Evolutionary conservation across 2,329 filamentous ascomycete genomes (phyloP), one percentile per base, ranked within the genome.

Genomic region (Saccharata proteae): DNA sequence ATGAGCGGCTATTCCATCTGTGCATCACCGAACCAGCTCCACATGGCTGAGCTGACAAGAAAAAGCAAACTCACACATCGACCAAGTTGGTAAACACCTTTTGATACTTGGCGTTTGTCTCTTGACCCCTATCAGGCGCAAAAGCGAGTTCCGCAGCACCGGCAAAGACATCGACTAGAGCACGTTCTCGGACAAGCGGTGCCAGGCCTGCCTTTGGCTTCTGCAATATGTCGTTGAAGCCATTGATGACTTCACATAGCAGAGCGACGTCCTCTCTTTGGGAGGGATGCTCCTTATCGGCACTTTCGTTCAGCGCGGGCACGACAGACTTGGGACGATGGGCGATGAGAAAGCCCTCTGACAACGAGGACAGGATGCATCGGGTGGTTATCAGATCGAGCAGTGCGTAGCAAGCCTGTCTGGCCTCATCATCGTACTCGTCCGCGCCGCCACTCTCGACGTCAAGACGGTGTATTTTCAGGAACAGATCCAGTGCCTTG

Each of bases 371-470:
- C 14, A 57, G 38, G 4, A 59, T 50, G 3, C 49, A 52, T 16
- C 51, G 42, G 4, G 48, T 39, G 4, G 44, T 42, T 19, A 51
- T 35, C 13, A 58, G 35, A 33, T 59, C 55, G n/a, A 58, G 38
- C 7, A 59, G 43, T 4, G 48, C 52, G 32, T 57, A 58, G 3
- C 57, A 48, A 5, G 54, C 44, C 7, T 48, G 49, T 9, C 55
- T 48, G 9, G 57, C 43, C 19, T 51, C 53, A 17, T 44, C 51
- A 41, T 58, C 53, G 34, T 57, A 57, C 4, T 49, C 52, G n/a
- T 49, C 47, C 37, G 54, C 42, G 12, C 13, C 16, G 16, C 23
- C 22, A 13, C 7, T 29, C 11, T 35, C 41, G 31, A 49, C 36
- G 22, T 55, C 52, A 26, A 51, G 48, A 26, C 43, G 28, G 29